phyloP scores from a whole-genome alignment of 345 rosid species.

The Eucalyptus coolabah region DNA sequence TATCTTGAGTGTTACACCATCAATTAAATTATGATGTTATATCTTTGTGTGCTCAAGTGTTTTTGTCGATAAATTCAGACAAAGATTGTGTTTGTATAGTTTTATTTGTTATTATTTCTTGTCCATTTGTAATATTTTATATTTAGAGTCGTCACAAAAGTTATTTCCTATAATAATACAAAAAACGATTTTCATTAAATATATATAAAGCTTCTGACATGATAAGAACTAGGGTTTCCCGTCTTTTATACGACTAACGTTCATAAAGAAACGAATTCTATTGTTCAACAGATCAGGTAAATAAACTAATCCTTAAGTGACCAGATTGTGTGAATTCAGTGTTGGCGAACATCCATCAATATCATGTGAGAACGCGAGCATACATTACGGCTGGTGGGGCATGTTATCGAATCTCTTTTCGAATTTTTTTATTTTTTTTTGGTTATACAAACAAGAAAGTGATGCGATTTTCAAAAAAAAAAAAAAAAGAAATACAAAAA shows the following conservation, averaged over 20 bases:
- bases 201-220: background rate
- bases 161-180: no score
- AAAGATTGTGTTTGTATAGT: background rate
- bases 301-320: background rate
- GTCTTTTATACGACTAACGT: background rate
- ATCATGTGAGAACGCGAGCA: background rate
- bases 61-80: no score
- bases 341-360: background rate
- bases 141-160: background rate
- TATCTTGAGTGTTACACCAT: background rate
- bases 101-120: background rate
- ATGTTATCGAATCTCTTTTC: background rate
- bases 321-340: background rate
- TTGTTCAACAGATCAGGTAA: background rate
- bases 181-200: no score
- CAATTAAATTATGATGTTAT: background rate
- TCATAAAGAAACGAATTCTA: background rate
- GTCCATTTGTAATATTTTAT: no score
- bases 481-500: background rate
- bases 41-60: background rate
- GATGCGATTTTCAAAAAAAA: background rate
- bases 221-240: background rate
- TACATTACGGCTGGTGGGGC: background rate
- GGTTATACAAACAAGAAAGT: background rate
- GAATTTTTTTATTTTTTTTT: background rate